These are phyloP conservation scores for Lachnellula cervina DNA, from an alignment of 2,329 filamentous ascomycete genomes.

Conservation along the genomic window DNA sequence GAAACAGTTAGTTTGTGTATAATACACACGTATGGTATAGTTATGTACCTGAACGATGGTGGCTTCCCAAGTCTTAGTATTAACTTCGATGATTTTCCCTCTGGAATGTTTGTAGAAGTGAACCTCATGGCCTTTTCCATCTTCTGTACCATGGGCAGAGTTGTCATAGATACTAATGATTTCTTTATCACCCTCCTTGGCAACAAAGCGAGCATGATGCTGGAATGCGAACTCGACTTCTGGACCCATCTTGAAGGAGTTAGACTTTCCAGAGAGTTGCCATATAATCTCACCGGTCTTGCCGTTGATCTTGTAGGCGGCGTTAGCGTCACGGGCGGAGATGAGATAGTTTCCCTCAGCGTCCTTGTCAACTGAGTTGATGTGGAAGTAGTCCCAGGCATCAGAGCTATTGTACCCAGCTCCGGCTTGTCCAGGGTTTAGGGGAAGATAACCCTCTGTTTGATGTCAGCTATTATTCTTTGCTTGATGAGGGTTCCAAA, in stretches of 20 bases:
- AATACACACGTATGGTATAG: no score
- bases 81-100: constrained; percentile 22
- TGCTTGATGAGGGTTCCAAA: background rate
- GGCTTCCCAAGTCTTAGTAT: constrained; percentile 16
- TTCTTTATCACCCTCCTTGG: constrained; percentile 14
- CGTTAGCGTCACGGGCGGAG: constrained; percentile 41
- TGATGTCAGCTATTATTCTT: background rate
- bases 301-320: constrained; percentile 44
- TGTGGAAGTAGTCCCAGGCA: constrained; percentile 37
- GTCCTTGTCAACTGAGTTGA: constrained; percentile 38
- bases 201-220: constrained; percentile 41
- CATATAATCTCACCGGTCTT: constrained; percentile 43
- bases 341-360: constrained; percentile 42
- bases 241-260: constrained; percentile 37
- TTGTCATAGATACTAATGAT: constrained; percentile 26
- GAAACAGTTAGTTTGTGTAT: no score
- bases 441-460: constrained; percentile 41
- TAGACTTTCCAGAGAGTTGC: constrained; percentile 41
- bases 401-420: constrained; percentile 34
- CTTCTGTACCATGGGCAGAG: constrained; percentile 12
- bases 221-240: constrained; percentile 46
- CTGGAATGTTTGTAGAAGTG: constrained; percentile 14
- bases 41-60: constrained; percentile 5
- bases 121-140: constrained; percentile 9
- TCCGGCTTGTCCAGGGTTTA: constrained; percentile 42